Evolutionary conservation across 345 rosid species (phyloP).

Genomic region (Syzygium oleosum): DNA sequence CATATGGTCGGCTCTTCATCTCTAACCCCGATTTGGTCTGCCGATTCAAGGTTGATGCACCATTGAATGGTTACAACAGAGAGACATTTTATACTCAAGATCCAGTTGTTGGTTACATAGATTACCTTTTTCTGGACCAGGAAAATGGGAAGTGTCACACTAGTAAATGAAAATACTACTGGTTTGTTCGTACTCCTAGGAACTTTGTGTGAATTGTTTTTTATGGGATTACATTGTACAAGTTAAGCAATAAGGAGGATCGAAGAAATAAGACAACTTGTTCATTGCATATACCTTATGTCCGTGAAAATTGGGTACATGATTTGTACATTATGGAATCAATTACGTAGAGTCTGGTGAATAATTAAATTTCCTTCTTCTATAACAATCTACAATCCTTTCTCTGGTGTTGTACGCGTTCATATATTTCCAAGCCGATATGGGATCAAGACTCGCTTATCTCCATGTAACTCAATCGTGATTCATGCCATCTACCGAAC

Average conservation of each 20-base stretch:
- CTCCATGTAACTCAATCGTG: background rate
- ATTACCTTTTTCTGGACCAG: slow-evolving; percentile 40
- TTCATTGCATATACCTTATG: background rate
- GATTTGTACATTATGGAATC: background rate
- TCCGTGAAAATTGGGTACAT: background rate
- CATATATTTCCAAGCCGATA: background rate
- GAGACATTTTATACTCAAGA: slow-evolving; percentile 68
- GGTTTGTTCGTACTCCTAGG: background rate
- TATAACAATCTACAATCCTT: background rate
- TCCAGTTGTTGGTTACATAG: slow-evolving; percentile 70
- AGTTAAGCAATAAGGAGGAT: background rate
- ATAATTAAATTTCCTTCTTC: background rate
- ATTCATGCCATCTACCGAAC: background rate
- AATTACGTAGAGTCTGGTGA: background rate
- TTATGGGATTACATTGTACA: background rate
- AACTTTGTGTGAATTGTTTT: background rate
- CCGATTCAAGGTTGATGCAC: slow-evolving; percentile 46
- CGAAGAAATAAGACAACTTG: background rate
- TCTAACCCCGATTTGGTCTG: slow-evolving; percentile 76
- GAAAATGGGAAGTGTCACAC: background rate
- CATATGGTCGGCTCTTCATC: slow-evolving; percentile 72
- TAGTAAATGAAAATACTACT: background rate
- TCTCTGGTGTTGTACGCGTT: background rate
- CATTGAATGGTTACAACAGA: slow-evolving; percentile 48
- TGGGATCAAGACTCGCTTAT: background rate